phyloP scores from a whole-genome alignment of 2,329 filamentous ascomycete genomes.

The Sporothrix brunneoviolacea region DNA sequence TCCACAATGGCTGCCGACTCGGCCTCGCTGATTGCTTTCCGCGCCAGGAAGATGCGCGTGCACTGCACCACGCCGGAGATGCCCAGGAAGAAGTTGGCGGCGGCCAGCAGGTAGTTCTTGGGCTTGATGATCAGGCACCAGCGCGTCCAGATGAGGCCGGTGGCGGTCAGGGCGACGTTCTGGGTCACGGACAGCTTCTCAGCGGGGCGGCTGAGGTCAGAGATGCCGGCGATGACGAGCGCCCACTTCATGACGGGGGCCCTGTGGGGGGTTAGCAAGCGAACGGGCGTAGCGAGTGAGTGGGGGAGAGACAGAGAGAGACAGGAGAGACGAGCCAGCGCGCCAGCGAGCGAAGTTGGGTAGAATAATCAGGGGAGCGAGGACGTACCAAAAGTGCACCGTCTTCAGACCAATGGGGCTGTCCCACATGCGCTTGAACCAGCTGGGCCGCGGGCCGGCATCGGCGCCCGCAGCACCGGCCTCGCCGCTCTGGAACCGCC shows the following conservation, averaged over 20 bases:
- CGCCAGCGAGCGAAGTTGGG: too few relatives aligned
- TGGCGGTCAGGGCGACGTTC: conserved; percentile 83
- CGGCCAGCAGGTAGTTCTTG: conserved; percentile 85
- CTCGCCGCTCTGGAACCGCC: conserved; percentile 53
- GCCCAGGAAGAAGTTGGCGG: conserved; percentile 97
- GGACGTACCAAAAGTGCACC: conserved; percentile 87
- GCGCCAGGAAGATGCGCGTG: conserved; percentile 57
- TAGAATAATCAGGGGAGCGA: neutral
- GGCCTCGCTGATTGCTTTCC: conserved; percentile 24
- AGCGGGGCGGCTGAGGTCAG: conserved; percentile 84
- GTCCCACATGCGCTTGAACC: conserved; percentile 76
- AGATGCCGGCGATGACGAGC: conserved; percentile 84
- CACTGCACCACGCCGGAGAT: conserved; percentile 79
- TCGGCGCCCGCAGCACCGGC: conserved; percentile 31
- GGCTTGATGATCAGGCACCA: conserved; percentile 98
- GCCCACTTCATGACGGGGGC: conserved; percentile 97
- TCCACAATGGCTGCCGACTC: neutral
- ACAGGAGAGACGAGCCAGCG: neutral
- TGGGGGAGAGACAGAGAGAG: neutral
- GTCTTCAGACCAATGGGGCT: conserved; percentile 81
- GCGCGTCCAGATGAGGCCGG: conserved; percentile 93
- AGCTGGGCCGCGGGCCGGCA: conserved; percentile 39
- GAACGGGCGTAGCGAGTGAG: neutral
- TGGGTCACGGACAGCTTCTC: conserved; percentile 90
- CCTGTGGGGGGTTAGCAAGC: conserved; percentile 39